Conservation (phyloP, 2,329 filamentous ascomycete genomes). For the Colletotrichum sp. region DNA sequence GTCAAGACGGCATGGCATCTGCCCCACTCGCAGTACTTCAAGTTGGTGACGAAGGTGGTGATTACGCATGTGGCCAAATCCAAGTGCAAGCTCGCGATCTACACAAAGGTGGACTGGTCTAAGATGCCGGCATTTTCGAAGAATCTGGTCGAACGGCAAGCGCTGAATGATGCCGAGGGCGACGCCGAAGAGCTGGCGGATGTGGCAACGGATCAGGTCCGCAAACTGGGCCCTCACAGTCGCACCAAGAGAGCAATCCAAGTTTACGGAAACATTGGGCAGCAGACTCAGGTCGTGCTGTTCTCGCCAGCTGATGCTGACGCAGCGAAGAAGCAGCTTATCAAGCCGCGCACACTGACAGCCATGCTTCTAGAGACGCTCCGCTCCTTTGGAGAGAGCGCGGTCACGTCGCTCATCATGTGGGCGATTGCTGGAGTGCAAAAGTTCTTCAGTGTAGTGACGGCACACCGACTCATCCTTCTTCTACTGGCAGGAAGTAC, state of each 20-base stretch:
- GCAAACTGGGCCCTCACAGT: conserved; percentile 73
- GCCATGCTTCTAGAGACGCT: conserved; percentile 75
- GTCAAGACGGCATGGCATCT: conserved; percentile 79
- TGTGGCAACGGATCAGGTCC: conserved; percentile 78
- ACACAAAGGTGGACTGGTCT: conserved; percentile 86
- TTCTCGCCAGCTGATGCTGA: conserved; percentile 57
- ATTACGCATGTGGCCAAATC: conserved; percentile 94
- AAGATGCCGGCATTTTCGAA: conserved; percentile 67
- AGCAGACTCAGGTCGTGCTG: conserved; percentile 67
- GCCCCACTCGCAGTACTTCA: conserved; percentile 79
- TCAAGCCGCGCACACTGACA: conserved; percentile 66
- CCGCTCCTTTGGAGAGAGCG: conserved; percentile 76
- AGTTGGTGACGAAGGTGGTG: conserved; percentile 86
- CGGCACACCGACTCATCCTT: conserved; percentile 78
- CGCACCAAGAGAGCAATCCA: conserved; percentile 79
- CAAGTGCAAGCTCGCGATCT: conserved; percentile 89
- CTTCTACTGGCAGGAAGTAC: conserved; percentile 71
- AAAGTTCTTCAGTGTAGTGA: conserved; percentile 70
- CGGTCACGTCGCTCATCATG: conserved; percentile 77
- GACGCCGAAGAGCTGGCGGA: conserved; percentile 79
- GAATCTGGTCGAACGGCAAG: conserved; percentile 69
- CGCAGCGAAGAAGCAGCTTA: conserved; percentile 58
- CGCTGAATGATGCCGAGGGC: conserved; percentile 74
- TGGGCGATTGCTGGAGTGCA: conserved; percentile 72
- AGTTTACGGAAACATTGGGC: conserved; percentile 78